Conservation (phyloP, 2,329 filamentous ascomycete genomes). For the Cercospora sp. region DNA sequence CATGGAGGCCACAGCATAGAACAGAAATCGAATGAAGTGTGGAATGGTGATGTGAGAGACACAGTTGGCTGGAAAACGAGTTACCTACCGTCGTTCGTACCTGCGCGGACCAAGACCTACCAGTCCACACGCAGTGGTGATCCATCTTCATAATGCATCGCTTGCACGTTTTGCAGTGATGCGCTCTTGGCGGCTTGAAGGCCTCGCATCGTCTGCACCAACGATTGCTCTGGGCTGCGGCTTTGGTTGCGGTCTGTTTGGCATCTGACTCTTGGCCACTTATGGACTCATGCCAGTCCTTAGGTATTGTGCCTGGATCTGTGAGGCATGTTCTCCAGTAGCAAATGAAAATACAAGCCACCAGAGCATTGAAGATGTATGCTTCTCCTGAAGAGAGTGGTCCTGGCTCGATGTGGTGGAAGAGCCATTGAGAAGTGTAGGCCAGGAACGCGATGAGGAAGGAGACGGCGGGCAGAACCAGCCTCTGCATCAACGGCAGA, state of each 20-base stretch:
- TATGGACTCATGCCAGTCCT: conserved; percentile 40
- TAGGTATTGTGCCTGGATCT: conserved; percentile 58
- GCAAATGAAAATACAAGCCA: conserved; percentile 65
- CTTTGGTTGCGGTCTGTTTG: conserved; percentile 25
- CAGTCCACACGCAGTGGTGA: conserved; percentile 77
- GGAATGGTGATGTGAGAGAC: conserved; percentile 80
- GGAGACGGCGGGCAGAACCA: conserved; percentile 70
- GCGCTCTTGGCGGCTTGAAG: conserved; percentile 73
- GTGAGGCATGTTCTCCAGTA: conserved; percentile 66
- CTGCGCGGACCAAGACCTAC: conserved; percentile 32
- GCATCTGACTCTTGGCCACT: conserved; percentile 31
- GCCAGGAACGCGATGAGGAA: conserved; percentile 67
- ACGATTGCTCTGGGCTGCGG: conserved; percentile 40
- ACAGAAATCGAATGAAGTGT: conserved; percentile 76
- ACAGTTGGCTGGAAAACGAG: conserved; percentile 60
- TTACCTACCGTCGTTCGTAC: conserved; percentile 34
- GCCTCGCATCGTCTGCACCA: conserved; percentile 78
- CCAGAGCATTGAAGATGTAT: conserved; percentile 64
- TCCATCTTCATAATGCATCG: conserved; percentile 50
- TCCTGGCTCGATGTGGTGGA: conserved; percentile 58
- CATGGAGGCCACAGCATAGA: conserved; percentile 66
- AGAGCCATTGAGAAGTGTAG: conserved; percentile 71
- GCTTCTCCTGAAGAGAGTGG: conserved; percentile 60
- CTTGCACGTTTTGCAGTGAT: conserved; percentile 77
- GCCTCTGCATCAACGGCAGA: conserved; percentile 33